These are phyloP conservation scores for Pseudocercospora eumusae DNA, from an alignment of 2,329 filamentous ascomycete genomes.

Conservation along the genomic window DNA sequence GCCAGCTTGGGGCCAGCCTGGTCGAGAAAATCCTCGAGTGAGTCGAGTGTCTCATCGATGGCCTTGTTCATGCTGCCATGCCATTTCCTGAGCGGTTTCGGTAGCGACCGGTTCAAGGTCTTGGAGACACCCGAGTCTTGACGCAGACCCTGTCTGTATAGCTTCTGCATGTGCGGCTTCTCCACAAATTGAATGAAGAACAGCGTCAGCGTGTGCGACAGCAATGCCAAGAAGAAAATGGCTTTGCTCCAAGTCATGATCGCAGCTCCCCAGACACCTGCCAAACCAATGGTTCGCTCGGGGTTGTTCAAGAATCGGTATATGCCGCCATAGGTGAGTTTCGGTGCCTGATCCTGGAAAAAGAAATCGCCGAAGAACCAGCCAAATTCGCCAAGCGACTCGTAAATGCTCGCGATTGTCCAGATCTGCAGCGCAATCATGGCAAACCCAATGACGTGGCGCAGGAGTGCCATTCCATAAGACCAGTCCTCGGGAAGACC, in stretches of 20 bases:
- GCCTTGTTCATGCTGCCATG: constrained; percentile 86
- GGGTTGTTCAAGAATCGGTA: constrained; percentile 98
- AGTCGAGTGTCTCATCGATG: constrained; percentile 80
- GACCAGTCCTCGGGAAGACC: constrained; percentile 79
- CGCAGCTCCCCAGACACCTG: constrained; percentile 92
- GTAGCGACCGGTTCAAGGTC: constrained; percentile 83
- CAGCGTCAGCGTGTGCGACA: constrained; percentile 82
- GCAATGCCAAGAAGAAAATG: constrained; percentile 81
- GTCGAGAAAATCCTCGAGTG: constrained; percentile 89
- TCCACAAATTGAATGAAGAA: constrained; percentile 91
- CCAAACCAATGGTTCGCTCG: constrained; percentile 87
- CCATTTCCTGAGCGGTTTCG: constrained; percentile 77
- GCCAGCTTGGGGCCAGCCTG: constrained; percentile 81
- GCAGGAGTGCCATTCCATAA: constrained; percentile 79
- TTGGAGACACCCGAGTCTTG: constrained; percentile 88
- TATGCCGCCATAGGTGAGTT: constrained; percentile 93
- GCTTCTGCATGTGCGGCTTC: constrained; percentile 95
- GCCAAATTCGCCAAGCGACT: constrained; percentile 93
- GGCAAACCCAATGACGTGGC: constrained; percentile 79
- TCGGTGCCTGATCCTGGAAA: constrained; percentile 87
- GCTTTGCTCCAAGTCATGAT: constrained; percentile 87
- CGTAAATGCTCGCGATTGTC: constrained; percentile 91
- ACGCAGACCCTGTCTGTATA: constrained; percentile 83
- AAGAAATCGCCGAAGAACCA: constrained; percentile 99
- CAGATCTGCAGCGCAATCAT: constrained; percentile 86